phyloP scores from a whole-genome alignment of 176 grass and related monocot species.

The Oryza punctata region DNA sequence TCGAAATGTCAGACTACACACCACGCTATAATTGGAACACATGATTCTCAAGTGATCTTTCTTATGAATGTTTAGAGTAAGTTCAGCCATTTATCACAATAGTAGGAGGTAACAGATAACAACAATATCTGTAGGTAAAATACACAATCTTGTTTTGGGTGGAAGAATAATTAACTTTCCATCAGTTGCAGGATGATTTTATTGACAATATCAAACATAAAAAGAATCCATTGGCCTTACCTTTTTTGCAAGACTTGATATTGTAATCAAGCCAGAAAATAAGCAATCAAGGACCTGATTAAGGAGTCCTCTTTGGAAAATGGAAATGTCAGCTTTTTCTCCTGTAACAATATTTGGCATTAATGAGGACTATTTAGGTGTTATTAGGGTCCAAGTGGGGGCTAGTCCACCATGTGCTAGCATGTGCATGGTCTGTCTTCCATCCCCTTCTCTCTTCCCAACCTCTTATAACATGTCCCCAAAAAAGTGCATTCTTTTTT shows the following conservation, averaged over 20 bases:
- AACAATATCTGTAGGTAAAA: background rate
- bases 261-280: background rate
- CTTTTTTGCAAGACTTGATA: background rate
- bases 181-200: background rate
- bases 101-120: background rate
- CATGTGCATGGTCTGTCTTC: conserved; percentile 57
- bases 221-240: background rate
- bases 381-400: conserved; percentile 50
- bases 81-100: background rate
- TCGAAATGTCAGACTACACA: background rate
- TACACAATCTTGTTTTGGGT: background rate
- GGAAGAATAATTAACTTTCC: background rate
- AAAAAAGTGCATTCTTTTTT: conserved; percentile 37
- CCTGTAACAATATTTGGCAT: conserved; percentile 35
- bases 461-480: conserved; percentile 17
- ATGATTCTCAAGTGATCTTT: conserved; percentile 3
- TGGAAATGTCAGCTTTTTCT: background rate
- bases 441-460: conserved; percentile 38
- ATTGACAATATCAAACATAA: background rate
- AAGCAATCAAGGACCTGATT: background rate
- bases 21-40: background rate
- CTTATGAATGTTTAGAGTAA: background rate
- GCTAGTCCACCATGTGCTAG: conserved; percentile 43
- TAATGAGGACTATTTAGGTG: conserved; percentile 41
- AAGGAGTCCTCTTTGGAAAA: background rate